phyloP scores from a whole-genome alignment of 768 basidiomycete species.

The Tulasnella sp. region DNA sequence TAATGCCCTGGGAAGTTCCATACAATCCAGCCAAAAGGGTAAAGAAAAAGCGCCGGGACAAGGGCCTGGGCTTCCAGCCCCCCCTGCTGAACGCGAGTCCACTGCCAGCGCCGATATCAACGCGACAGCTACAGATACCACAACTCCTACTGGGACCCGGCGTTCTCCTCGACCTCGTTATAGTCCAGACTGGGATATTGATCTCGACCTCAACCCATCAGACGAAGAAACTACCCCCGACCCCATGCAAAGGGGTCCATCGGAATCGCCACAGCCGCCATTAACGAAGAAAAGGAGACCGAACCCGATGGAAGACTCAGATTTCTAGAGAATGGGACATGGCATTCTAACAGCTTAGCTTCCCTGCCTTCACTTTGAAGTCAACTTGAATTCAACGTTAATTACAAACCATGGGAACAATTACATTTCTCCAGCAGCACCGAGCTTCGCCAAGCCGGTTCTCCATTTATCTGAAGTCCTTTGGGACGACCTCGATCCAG shows the following conservation, averaged over 20 bases:
- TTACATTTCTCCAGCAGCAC: neutral
- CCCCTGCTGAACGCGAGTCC: neutral
- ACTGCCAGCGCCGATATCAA: neutral
- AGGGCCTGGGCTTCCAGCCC: neutral
- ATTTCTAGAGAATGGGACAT: neutral
- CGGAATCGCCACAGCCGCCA: conserved; percentile 14
- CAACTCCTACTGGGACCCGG: neutral
- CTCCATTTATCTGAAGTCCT: neutral
- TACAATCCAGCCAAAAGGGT: neutral
- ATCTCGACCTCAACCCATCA: conserved; percentile 44
- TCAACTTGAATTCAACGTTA: neutral
- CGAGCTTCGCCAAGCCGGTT: neutral
- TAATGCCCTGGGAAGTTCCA: conserved; percentile 12
- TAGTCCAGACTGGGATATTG: conserved; percentile 73
- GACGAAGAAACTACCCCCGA: conserved; percentile 3
- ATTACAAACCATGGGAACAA: neutral
- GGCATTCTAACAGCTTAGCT: neutral
- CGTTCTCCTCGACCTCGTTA: conserved; percentile 28
- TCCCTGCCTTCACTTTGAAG: neutral
- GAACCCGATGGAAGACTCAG: neutral
- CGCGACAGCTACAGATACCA: neutral
- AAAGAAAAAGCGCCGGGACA: conserved; percentile 19
- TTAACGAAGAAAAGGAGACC: conserved; percentile 16
- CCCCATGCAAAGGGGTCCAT: neutral
- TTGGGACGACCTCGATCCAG: conserved; percentile 31